Conservation (phyloP, 352 stramenopile genomes). For the Globisporangium barbulae region DNA sequence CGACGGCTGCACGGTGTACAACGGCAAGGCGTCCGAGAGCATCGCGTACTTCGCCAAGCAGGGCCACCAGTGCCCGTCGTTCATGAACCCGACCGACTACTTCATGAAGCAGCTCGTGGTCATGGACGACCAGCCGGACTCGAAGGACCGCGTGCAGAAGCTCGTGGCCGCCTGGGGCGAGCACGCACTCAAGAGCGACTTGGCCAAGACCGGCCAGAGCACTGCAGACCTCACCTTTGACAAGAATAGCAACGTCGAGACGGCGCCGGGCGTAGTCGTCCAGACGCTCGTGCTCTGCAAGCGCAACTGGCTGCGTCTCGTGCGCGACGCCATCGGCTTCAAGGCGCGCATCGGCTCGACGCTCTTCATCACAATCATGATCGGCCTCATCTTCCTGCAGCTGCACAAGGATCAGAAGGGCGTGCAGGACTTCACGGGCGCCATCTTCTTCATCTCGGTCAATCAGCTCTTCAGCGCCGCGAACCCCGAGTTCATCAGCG, state of each 20-base stretch:
- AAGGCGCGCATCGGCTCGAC: slow-evolving; percentile 28
- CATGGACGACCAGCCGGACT: slow-evolving; percentile 26
- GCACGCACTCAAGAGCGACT: not conserved
- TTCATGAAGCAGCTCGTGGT: slow-evolving; percentile 42
- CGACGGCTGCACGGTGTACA: slow-evolving; percentile 33
- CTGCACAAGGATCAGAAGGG: slow-evolving; percentile 26
- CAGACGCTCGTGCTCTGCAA: slow-evolving; percentile 28
- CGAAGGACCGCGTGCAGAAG: slow-evolving; percentile 19
- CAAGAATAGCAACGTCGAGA: slow-evolving; percentile 13
- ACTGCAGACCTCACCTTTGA: slow-evolving; percentile 3
- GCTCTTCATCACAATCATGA: slow-evolving; percentile 32
- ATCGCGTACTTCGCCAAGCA: slow-evolving; percentile 29
- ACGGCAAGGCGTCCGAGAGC: slow-evolving; percentile 35
- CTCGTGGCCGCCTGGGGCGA: slow-evolving; percentile 21
- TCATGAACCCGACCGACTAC: slow-evolving; percentile 43
- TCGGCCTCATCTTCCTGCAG: slow-evolving; percentile 35
- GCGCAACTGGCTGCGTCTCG: slow-evolving; percentile 28
- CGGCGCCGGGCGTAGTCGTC: slow-evolving; percentile 7
- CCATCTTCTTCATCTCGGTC: slow-evolving; percentile 36
- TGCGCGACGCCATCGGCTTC: slow-evolving; percentile 33
- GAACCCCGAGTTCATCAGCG: slow-evolving; percentile 31
- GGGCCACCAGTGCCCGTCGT: slow-evolving; percentile 29
- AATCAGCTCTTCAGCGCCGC: slow-evolving; percentile 30
- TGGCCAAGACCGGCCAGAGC: slow-evolving; percentile 1
- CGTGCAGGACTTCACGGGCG: slow-evolving; percentile 34